These are phyloP conservation scores for Penicillium sp. DNA, from an alignment of 2,329 filamentous ascomycete genomes.

Conservation along the genomic window DNA sequence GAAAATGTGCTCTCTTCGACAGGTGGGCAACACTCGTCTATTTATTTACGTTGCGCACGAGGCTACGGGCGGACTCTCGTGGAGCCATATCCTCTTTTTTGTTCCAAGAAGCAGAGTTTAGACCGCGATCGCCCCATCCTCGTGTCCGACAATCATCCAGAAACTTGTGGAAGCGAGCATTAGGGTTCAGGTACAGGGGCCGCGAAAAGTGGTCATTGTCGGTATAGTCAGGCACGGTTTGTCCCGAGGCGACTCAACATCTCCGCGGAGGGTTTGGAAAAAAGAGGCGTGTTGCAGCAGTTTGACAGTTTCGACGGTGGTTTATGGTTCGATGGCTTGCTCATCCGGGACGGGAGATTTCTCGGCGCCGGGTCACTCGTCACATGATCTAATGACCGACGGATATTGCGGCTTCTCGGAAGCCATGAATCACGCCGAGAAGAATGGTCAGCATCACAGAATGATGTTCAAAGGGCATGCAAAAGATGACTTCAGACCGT, in stretches of 20 bases:
- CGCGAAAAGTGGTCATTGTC: background rate
- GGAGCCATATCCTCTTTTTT: too few species aligned
- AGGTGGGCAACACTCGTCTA: background rate
- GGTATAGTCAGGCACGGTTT: background rate
- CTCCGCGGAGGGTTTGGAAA: slow-evolving; percentile 14
- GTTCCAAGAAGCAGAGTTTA: background rate
- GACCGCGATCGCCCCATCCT: background rate
- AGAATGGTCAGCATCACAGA: too few species aligned
- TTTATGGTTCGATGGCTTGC: slow-evolving; percentile 4
- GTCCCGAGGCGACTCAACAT: slow-evolving; percentile 5
- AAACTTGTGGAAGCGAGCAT: slow-evolving; percentile 1
- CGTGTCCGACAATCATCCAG: background rate
- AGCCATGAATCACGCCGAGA: background rate
- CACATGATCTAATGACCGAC: background rate
- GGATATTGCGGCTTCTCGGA: background rate
- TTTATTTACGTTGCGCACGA: slow-evolving; percentile 8
- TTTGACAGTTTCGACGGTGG: background rate
- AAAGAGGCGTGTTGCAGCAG: background rate
- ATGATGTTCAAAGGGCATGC: too few species aligned
- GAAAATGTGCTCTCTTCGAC: too few species aligned
- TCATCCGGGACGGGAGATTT: slow-evolving; percentile 4
- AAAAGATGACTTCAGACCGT: too few species aligned
- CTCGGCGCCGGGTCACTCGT: slow-evolving; percentile 2
- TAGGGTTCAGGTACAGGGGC: slow-evolving; percentile 5
- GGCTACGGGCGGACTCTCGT: too few species aligned